Base-by-base conservation (phyloP, 441 rosid genomes). In the Populus trichocarpa region DNA sequence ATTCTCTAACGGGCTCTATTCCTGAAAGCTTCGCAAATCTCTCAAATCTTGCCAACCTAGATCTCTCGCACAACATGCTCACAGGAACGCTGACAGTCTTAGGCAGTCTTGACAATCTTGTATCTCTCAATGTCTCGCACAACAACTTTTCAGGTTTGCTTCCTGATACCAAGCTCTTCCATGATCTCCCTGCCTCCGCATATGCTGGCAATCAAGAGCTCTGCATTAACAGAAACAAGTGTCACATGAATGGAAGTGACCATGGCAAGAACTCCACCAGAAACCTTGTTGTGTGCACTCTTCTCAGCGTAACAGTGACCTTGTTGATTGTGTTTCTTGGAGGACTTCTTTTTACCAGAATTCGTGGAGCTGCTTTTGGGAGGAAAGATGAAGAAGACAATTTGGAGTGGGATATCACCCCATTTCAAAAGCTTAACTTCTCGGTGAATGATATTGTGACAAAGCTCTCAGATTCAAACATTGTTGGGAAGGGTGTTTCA, bases 31-130 rank as follows among this genome's bases (percentile, higher is more conserved):
- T 89, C 78, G 69, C 87, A 4, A 83, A 83, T 77, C 88, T 91
- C 70, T 89, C 93, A 38, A 91, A 91, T 72, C 88, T 91, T 23
- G 90, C 93, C 72, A 85, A 83, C 73, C 81, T 91, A 73, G 95
- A 91, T 26, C 80, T 91, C 67, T 89, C 97, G 64, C 90, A 89
- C 87, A 95, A 95, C 77, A 74, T n/a, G 78, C 87, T 95, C 77
- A 82, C 88, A 0, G 97, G 93, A 67, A 73, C 80, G 61, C 84
- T 89, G 38, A 79, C 57, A 11, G 87, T 81, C 46, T 75, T 91
- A 1, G 84, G 84, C 7, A 82, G 71, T 63, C 93, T 89, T 35
- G 87, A 88, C 74, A 91, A 91, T 80, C 93, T 89, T 38, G 93
- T 85, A 65, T 89, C 88, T 63, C 81, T 91, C 30, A 82, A 91